These are phyloP conservation scores for Cucumis cinereus DNA, from an alignment of 306 rosid species.

Conservation along the genomic window DNA sequence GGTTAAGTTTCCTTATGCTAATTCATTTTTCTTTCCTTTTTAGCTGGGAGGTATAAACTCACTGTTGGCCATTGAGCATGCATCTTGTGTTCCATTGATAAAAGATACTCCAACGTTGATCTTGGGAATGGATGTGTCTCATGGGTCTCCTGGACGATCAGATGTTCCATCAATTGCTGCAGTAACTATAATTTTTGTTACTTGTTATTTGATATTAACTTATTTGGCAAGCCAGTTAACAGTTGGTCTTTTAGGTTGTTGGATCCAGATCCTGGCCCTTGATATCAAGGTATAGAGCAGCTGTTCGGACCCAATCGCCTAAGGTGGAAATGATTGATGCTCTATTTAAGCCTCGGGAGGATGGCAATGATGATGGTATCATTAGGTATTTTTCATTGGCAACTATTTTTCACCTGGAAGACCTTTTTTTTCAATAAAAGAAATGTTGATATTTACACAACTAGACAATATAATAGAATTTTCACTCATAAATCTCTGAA, in stretches of 20 bases:
- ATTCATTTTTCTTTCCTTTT: slow-evolving; percentile 1
- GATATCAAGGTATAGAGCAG: slow-evolving; percentile 86
- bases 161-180: slow-evolving; percentile 84
- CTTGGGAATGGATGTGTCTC: slow-evolving; percentile 94
- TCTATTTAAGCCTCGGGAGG: slow-evolving; percentile 64
- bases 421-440: too few relatives aligned
- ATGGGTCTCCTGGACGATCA: slow-evolving; percentile 54
- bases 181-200: slow-evolving; percentile 22
- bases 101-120: slow-evolving; percentile 77
- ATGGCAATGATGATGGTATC: slow-evolving; percentile 73
- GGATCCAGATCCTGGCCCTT: slow-evolving; percentile 80
- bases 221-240: background rate
- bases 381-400: slow-evolving; percentile 41
- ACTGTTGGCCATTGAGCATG: slow-evolving; percentile 66
- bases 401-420: background rate
- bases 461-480: background rate
- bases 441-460: background rate
- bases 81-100: slow-evolving; percentile 51
- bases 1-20: slow-evolving; percentile 3
- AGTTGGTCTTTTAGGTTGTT: slow-evolving; percentile 45
- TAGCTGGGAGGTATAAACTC: slow-evolving; percentile 94
- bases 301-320: slow-evolving; percentile 68
- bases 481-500: background rate
- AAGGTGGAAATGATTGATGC: slow-evolving; percentile 80
- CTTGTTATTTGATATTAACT: background rate